Conservation (phyloP, 2,329 filamentous ascomycete species). For the Penicillium sp. region DNA sequence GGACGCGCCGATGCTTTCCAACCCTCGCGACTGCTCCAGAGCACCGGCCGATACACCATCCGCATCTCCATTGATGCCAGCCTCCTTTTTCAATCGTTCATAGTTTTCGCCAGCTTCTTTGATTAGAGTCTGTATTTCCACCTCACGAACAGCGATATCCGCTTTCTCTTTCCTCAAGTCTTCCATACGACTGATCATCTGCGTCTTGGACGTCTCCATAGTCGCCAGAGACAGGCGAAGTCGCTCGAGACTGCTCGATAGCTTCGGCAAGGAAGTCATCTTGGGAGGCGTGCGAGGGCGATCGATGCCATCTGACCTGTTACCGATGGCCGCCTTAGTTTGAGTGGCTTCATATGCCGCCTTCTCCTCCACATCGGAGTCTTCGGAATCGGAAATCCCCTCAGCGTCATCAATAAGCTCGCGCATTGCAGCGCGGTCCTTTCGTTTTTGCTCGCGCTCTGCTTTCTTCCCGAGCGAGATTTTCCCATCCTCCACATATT, state of each 20-base stretch:
- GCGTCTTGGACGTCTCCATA: slow-evolving; percentile 66
- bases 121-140: slow-evolving; percentile 78
- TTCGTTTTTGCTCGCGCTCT: slow-evolving; percentile 69
- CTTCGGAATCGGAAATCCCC: slow-evolving; percentile 64
- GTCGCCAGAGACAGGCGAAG: slow-evolving; percentile 65
- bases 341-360: slow-evolving; percentile 88
- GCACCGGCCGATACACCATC: slow-evolving; percentile 31
- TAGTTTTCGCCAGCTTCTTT: slow-evolving; percentile 79
- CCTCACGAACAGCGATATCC: slow-evolving; percentile 71
- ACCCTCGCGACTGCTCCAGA: slow-evolving; percentile 37
- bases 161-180: slow-evolving; percentile 70
- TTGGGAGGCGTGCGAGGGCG: slow-evolving; percentile 67
- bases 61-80: slow-evolving; percentile 34
- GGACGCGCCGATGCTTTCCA: slow-evolving; percentile 44
- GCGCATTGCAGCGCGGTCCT: slow-evolving; percentile 76
- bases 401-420: slow-evolving; percentile 82
- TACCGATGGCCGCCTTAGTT: slow-evolving; percentile 78
- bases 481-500: slow-evolving; percentile 83
- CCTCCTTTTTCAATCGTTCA: slow-evolving; percentile 58
- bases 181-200: slow-evolving; percentile 66
- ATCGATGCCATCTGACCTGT: slow-evolving; percentile 38
- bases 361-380: slow-evolving; percentile 66
- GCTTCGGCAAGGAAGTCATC: slow-evolving; percentile 76
- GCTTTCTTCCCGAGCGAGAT: slow-evolving; percentile 79
- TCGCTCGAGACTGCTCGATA: slow-evolving; percentile 68